A percentile compares a stretch with the other conserved stretches of the same genome.
These are phyloP conservation scores for Chlorella sp. DNA, from an alignment of 139 green algal species.

Conservation along the genomic window DNA sequence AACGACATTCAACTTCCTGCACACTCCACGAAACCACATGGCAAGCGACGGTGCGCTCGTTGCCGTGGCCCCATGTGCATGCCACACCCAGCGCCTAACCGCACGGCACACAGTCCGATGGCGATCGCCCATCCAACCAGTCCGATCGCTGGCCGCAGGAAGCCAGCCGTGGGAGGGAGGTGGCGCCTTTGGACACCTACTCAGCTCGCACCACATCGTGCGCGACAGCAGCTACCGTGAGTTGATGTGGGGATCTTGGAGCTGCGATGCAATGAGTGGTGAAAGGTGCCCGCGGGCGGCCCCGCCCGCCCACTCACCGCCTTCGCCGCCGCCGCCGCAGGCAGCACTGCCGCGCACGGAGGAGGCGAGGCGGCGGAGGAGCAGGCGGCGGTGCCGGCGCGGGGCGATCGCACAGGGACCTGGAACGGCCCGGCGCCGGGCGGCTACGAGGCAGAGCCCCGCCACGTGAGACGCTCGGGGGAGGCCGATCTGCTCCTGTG, in stretches of 20 bases:
- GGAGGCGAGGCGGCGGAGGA: not conserved
- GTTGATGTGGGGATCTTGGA: not conserved
- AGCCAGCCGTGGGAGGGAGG: no score
- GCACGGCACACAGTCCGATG: no score
- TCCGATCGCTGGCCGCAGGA: no score
- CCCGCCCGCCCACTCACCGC: not conserved
- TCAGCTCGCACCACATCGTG: no score
- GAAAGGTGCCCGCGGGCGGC: not conserved
- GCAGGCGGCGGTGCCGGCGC: not conserved
- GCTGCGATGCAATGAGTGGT: not conserved
- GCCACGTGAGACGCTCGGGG: slow-evolving; percentile 21
- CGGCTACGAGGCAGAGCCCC: slow-evolving; percentile 33
- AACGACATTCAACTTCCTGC: no score
- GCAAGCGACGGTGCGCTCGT: no score
- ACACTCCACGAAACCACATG: no score
- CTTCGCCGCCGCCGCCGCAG: not conserved
- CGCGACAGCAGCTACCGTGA: not conserved
- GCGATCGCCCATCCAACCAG: no score
- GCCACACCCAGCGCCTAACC: no score
- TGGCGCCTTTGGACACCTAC: no score
- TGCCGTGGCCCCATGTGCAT: no score
- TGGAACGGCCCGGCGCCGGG: slow-evolving; percentile 82
- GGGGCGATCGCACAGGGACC: slow-evolving; percentile 61
- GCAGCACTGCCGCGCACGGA: not conserved
- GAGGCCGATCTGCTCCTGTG: not conserved